phyloP scores from a whole-genome alignment of 768 basidiomycete species.

The Russula dissimulans region DNA sequence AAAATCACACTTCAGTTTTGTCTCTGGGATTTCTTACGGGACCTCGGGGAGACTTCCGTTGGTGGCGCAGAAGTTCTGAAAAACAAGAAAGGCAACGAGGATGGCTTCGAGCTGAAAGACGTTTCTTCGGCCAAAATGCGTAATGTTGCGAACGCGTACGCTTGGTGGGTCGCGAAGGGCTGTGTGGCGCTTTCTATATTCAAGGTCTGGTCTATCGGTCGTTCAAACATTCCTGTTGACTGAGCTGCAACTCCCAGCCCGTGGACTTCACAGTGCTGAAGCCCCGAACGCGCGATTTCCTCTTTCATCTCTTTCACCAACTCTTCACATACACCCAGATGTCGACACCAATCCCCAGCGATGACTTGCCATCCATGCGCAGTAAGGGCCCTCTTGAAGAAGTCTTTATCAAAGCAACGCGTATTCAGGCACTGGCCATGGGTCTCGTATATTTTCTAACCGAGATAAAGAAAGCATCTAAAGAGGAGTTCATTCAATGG shows the following conservation, averaged over 20 bases:
- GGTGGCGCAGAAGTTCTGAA: slow-evolving; percentile 75
- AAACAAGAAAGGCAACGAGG: slow-evolving; percentile 40
- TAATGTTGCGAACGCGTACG: slow-evolving; percentile 80
- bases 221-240: background rate
- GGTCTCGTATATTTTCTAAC: slow-evolving; percentile 68
- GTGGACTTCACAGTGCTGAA: slow-evolving; percentile 78
- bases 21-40: slow-evolving; percentile 94
- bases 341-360: slow-evolving; percentile 49
- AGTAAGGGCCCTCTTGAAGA: slow-evolving; percentile 62
- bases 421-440: slow-evolving; percentile 55
- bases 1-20: slow-evolving; percentile 91
- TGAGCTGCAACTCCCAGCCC: slow-evolving; percentile 41
- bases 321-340: slow-evolving; percentile 71
- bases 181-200: slow-evolving; percentile 64
- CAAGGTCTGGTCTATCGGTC: slow-evolving; percentile 47
- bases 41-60: slow-evolving; percentile 74
- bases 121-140: slow-evolving; percentile 48
- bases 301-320: slow-evolving; percentile 59
- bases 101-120: slow-evolving; percentile 37
- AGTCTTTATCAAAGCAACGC: slow-evolving; percentile 66
- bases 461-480: slow-evolving; percentile 29
- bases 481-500: slow-evolving; percentile 48
- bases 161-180: slow-evolving; percentile 90
- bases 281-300: slow-evolving; percentile 51
- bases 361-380: slow-evolving; percentile 35